These are phyloP conservation scores for Boletales sp. DNA, from an alignment of 768 basidiomycete species.

Conservation along the genomic window DNA sequence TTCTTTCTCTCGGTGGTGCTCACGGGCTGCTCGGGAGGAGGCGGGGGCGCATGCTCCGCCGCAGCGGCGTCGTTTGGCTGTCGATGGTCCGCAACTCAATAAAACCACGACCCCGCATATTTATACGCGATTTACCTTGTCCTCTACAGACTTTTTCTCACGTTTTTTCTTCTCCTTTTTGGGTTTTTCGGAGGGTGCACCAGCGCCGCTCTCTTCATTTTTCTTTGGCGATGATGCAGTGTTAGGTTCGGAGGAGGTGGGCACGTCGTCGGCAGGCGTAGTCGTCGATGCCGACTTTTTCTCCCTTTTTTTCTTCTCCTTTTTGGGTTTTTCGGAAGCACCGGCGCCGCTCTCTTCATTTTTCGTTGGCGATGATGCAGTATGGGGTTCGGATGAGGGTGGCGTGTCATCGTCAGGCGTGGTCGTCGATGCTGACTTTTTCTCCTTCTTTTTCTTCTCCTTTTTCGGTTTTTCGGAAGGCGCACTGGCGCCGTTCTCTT, in stretches of 20 bases:
- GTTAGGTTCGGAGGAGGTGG: neutral
- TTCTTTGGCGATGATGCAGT: neutral
- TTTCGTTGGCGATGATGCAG: neutral
- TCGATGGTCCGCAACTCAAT: constrained; percentile 4
- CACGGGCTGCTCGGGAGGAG: neutral
- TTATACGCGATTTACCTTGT: constrained; percentile 14
- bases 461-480: constrained; percentile 14
- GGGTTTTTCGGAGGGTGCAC: neutral
- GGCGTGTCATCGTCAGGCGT: constrained; percentile 15
- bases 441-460: constrained; percentile 13
- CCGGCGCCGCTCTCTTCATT: too few species aligned
- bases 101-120: neutral
- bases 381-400: neutral
- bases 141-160: neutral
- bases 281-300: constrained; percentile 29
- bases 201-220: too few species aligned
- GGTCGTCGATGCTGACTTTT: constrained; percentile 31
- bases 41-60: neutral
- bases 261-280: constrained; percentile 14
- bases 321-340: too few species aligned
- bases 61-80: constrained; percentile 2
- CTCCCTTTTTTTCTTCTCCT: too few species aligned
- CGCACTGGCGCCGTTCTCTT: neutral
- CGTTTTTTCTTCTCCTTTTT: too few species aligned
- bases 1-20: constrained; percentile 6